Evolutionary conservation across 2,329 filamentous ascomycete genomes (phyloP), one percentile per base, ranked within the genome.

Genomic region (Colletotrichum karsti): DNA sequence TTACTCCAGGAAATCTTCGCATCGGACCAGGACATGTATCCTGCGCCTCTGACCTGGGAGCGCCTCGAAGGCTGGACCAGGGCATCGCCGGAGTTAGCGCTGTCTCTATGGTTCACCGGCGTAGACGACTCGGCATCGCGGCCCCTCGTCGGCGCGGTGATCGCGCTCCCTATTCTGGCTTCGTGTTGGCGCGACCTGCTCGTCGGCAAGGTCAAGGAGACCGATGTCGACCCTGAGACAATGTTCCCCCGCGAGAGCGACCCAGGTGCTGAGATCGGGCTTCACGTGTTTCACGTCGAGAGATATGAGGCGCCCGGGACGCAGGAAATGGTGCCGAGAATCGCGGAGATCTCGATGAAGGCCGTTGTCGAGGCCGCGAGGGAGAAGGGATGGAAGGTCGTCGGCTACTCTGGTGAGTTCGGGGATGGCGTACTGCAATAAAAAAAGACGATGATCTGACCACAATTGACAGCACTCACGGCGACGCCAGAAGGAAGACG

Each of bases 281-380:
- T 80, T 53, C 78, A 80, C 70, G 72, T 80, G 5, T 80, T 78
- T 69, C 78, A 80, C 58, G 71, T 80, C 63, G 78, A 80, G 68
- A 71, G 73, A 13, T 75, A 75, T 35, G 35, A 59, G 4, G 42
- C 54, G 7, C 67, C 55, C 10, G 51, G 28, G 15, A 63, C 33
- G 7, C 30, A 20, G 7, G 41, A 15, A n/a, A 39, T 13, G 13
- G 24, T 69, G 26, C 70, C 41, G 39, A 50, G 72, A 12, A 77
- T 77, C 55, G 70, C 72, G 1, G 15, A 30, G 5, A 9, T 61
- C 5, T 46, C 66, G 33, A 20, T 69, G 55, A 30, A n/a, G 15
- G 63, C 54, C 20, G 48, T 62, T 13, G 20, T 20, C 6, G 56
- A 58, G 8, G 63, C 42, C 18, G 66, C 66, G 10, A 39, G n/a